Percentiles rank a stretch among this genome's conserved stretches.
phyloP scores from a whole-genome alignment of 768 basidiomycete species.

The Hygrocybe punicea region DNA sequence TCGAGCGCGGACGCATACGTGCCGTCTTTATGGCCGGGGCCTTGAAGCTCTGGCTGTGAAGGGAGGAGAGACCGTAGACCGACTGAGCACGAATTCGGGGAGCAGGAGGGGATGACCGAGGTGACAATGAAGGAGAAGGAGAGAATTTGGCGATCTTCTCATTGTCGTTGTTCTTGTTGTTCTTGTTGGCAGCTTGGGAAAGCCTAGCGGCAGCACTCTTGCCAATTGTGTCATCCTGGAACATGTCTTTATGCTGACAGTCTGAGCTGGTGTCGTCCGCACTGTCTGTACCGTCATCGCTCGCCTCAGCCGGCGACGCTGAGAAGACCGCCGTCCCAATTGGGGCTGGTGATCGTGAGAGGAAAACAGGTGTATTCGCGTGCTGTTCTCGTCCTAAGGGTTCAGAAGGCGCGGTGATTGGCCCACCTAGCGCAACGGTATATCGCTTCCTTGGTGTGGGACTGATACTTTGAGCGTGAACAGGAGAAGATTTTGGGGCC shows the following conservation, averaged over 20 bases:
- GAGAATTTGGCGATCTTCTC: neutral
- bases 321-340: constrained; percentile 46
- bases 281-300: constrained; percentile 27
- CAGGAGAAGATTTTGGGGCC: constrained; percentile 37
- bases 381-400: constrained; percentile 15
- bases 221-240: constrained; percentile 61
- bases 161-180: constrained; percentile 22
- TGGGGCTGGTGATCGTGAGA: constrained; percentile 20
- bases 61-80: constrained; percentile 47
- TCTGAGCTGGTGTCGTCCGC: constrained; percentile 19
- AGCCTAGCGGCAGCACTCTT: constrained; percentile 45
- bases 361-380: constrained; percentile 15
- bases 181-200: constrained; percentile 15
- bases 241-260: constrained; percentile 37
- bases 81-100: constrained; percentile 54
- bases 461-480: constrained; percentile 55
- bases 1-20: constrained; percentile 41
- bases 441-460: constrained; percentile 81
- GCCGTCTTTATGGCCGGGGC: constrained; percentile 36
- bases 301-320: constrained; percentile 30
- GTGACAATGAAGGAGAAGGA: constrained; percentile 18
- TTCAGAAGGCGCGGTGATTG: constrained; percentile 49
- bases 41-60: constrained; percentile 21
- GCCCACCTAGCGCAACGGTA: constrained; percentile 78
- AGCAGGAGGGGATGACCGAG: constrained; percentile 30